Evolutionary conservation across 225 moss, liverwort and hornwort genomes (phyloP), one percentile per base, ranked within the genome.

Genomic region (Sphagnum contortum): DNA sequence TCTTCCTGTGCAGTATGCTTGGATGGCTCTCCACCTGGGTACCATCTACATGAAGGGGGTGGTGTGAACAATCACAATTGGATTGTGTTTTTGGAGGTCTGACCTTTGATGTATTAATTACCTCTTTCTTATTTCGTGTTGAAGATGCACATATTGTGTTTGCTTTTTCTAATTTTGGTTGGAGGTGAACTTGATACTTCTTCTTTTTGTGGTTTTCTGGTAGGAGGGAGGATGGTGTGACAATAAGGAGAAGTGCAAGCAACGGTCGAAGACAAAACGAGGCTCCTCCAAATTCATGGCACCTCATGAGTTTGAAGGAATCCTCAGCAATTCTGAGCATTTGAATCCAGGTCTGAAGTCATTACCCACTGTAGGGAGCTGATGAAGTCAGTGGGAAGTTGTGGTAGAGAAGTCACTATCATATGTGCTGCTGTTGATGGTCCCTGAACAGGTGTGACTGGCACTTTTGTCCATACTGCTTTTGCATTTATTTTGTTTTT

Each of bases 1-100:
- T 29, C 29, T 29, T 29, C 29, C 29, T 29, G 29, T 65, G 79
- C 85, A 85, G 85, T 82, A 13, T 85, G 85, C 65, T 85, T 85
- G 81, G 85, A 85, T 79, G 81, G 81, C 64, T 85, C 85, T 82
- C 81, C 85, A 59, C 85, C 85, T n/a, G 85, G 79, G 9, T 85
- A 85, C 66, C 79, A 82, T 68, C 70, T 85, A 57, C 81, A 81
- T 66, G 65, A 68, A 79, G 85, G 85, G 14, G 70, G 65, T 59
- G 81, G 85, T 57, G 57, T 57, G 57, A 74, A 79, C 66, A 70
- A 67, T 63, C 77, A 72, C 59, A 85, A 82, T 64, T 85, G 85
- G 85, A 60, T 85, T 72, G 81, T 85, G 14, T 82, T 81, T 72
- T 66, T 85, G 74, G 85, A 85, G 85, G 85, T 85, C 47, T 73